Percentiles rank a stretch among this genome's conserved stretches.
These are phyloP conservation scores for Reutealis trisperma DNA, from an alignment of 345 rosid species.

Conservation along the genomic window DNA sequence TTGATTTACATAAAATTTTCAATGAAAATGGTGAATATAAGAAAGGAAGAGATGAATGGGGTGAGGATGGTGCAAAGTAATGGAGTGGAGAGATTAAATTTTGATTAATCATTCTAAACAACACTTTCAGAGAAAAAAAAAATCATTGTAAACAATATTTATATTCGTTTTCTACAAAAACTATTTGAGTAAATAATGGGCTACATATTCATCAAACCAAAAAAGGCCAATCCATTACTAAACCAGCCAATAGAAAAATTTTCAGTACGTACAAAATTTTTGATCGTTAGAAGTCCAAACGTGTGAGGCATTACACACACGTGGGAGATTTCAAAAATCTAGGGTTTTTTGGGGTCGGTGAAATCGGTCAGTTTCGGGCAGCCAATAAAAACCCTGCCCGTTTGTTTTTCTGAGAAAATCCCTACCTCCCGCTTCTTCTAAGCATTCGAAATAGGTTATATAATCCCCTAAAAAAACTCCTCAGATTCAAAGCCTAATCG, in stretches of 20 bases:
- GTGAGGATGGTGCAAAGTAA: too few relatives aligned
- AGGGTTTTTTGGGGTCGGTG: constrained; percentile 40
- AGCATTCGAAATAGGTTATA: constrained; percentile 48
- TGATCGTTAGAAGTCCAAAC: not conserved
- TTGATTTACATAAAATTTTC: too few relatives aligned
- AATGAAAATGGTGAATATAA: too few relatives aligned
- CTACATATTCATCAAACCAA: not conserved
- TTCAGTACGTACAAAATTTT: too few relatives aligned
- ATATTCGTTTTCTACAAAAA: too few relatives aligned
- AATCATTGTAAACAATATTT: too few relatives aligned
- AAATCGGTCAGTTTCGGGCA: constrained; percentile 32
- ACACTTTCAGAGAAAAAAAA: too few relatives aligned
- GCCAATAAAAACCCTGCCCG: constrained; percentile 20
- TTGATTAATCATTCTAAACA: too few relatives aligned
- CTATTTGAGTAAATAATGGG: too few relatives aligned
- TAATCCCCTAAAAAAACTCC: not conserved
- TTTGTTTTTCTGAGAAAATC: not conserved
- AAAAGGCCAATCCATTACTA: not conserved
- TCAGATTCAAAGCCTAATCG: not conserved
- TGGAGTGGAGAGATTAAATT: too few relatives aligned
- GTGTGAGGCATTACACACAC: constrained; percentile 13
- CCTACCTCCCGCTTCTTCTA: constrained; percentile 67
- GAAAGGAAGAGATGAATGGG: too few relatives aligned
- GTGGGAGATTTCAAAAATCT: constrained; percentile 40
- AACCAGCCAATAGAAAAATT: not conserved